These are phyloP conservation scores for Solanum neorickii DNA, from an alignment of 257 asterid genomes.

Conservation along the genomic window DNA sequence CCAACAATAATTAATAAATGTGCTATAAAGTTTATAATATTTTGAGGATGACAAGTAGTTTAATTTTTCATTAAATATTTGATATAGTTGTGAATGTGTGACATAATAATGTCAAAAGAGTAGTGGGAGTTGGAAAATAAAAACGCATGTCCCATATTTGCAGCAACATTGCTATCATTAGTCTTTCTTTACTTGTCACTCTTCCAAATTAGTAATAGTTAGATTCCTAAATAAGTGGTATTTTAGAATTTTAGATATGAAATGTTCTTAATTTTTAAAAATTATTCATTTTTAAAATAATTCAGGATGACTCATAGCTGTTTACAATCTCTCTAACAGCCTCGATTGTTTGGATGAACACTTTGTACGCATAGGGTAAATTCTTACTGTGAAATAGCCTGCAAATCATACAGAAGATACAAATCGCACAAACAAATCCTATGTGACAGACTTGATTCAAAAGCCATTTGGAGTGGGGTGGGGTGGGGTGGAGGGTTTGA, in stretches of 20 bases:
- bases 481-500: no score
- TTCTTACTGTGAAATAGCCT: no score
- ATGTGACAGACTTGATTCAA: no score
- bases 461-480: no score
- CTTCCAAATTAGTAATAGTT: neutral
- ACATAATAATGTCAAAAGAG: neutral
- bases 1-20: neutral
- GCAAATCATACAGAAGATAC: no score
- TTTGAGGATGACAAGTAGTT: neutral
- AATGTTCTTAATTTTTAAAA: neutral
- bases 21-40: neutral
- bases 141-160: neutral
- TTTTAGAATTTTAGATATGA: neutral
- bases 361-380: no score
- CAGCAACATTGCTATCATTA: neutral
- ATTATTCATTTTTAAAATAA: neutral
- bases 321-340: no score
- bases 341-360: no score
- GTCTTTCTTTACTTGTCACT: neutral
- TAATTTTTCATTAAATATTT: neutral
- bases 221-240: neutral
- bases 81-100: neutral
- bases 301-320: no score
- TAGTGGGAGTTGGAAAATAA: neutral
- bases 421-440: no score